Conservation (phyloP, 2,329 filamentous ascomycete species). For the Monosporascus sp. region DNA sequence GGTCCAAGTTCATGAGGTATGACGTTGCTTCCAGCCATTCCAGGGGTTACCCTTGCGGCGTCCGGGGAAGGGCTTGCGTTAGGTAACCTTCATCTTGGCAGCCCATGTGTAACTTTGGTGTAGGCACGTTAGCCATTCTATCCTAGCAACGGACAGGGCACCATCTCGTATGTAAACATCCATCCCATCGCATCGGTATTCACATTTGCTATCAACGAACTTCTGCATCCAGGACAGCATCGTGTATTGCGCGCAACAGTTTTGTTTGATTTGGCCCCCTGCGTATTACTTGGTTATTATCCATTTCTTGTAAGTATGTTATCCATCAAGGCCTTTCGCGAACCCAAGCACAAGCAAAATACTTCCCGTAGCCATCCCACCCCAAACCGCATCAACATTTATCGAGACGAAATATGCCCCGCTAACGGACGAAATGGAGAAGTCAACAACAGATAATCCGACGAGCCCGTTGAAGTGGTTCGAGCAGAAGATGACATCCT, state of each 20-base stretch:
- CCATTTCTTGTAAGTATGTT: no score
- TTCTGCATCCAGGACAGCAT: background rate
- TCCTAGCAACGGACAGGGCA: no score
- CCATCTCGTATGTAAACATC: background rate
- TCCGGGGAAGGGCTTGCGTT: no score
- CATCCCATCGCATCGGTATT: background rate
- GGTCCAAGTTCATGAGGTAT: no score
- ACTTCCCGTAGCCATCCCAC: background rate
- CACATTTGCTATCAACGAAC: background rate
- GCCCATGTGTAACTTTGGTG: no score
- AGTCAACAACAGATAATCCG: slow-evolving; percentile 10
- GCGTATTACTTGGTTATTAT: no score
- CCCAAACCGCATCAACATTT: background rate
- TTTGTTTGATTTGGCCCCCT: background rate
- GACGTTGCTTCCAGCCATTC: no score
- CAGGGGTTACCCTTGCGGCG: no score
- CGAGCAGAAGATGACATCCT: slow-evolving; percentile 59
- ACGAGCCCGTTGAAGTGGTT: slow-evolving; percentile 13
- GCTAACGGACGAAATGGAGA: slow-evolving; percentile 21
- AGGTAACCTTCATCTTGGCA: no score
- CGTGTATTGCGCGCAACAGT: background rate
- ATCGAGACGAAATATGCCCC: slow-evolving; percentile 4
- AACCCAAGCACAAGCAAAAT: background rate
- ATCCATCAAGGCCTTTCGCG: no score
- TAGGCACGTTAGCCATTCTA: no score